phyloP scores from a whole-genome alignment of 2,329 filamentous ascomycete species.

The Pezicula rhizophila region DNA sequence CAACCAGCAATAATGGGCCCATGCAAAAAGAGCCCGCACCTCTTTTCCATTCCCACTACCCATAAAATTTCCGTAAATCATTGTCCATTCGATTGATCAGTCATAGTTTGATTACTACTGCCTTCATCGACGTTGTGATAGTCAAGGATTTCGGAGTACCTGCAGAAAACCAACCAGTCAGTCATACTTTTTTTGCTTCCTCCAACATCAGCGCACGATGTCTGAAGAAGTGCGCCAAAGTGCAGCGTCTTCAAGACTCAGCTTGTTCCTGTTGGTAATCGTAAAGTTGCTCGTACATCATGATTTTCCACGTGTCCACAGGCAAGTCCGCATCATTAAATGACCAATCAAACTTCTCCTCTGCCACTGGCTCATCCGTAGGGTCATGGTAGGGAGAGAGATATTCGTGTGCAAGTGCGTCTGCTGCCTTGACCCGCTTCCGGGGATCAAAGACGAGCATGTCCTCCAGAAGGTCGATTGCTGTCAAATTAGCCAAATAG shows the following conservation, averaged over 20 bases:
- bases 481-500: constrained; percentile 38
- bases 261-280: constrained; percentile 19
- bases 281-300: constrained; percentile 69
- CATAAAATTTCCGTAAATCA: not conserved
- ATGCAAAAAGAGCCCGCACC: not conserved
- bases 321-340: constrained; percentile 98
- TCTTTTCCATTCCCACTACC: no score
- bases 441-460: constrained; percentile 99
- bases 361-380: constrained; percentile 88
- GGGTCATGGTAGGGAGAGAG: constrained; percentile 96
- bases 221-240: constrained; percentile 10
- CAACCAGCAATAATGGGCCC: not conserved
- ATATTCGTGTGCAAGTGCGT: constrained; percentile 87
- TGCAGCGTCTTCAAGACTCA: constrained; percentile 12
- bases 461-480: constrained; percentile 86
- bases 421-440: constrained; percentile 81
- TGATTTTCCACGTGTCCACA: constrained; percentile 99
- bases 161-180: constrained; percentile 36
- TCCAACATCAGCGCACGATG: constrained; percentile 3
- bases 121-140: constrained; percentile 82
- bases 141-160: constrained; percentile 98
- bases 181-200: constrained; percentile 9
- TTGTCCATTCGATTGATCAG: constrained; percentile 15
- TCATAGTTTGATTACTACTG: constrained; percentile 1
- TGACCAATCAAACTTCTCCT: constrained; percentile 99